phyloP scores from a whole-genome alignment of 768 basidiomycete genomes.

The Suillus sp. region DNA sequence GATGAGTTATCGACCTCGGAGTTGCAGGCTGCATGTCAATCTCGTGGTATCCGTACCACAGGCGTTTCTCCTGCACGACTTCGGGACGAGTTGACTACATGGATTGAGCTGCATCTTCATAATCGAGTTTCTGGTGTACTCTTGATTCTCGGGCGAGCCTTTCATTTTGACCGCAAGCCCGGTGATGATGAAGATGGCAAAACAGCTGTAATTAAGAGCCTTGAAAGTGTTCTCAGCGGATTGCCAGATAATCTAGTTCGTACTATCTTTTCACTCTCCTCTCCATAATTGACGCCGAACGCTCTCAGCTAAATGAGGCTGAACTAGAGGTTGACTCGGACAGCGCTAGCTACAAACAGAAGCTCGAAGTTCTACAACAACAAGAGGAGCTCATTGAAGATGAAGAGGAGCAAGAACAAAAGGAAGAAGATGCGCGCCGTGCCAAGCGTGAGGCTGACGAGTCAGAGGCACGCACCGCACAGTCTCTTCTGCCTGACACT shows the following conservation, averaged over 20 bases:
- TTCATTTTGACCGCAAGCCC: conserved; percentile 82
- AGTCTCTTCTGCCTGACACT: conserved; percentile 84
- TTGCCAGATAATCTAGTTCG: conserved; percentile 90
- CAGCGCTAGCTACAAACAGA: conserved; percentile 95
- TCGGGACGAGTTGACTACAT: conserved; percentile 86
- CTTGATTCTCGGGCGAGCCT: conserved; percentile 91
- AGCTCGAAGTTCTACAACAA: conserved; percentile 95
- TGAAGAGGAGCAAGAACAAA: conserved; percentile 96
- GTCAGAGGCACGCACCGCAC: conserved; percentile 74
- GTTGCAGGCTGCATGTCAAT: conserved; percentile 90
- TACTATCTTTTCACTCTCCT: background rate
- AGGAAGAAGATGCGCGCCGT: conserved; percentile 89
- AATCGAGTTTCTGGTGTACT: conserved; percentile 93
- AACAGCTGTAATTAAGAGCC: conserved; percentile 71
- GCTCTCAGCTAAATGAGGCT: conserved; percentile 87
- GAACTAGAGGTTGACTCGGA: conserved; percentile 96
- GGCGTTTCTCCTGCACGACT: conserved; percentile 87
- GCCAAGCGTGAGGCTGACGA: conserved; percentile 82
- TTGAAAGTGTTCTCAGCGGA: conserved; percentile 90
- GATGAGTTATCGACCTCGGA: conserved; percentile 90
- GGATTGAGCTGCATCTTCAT: conserved; percentile 91
- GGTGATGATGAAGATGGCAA: conserved; percentile 83
- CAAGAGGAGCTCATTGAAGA: conserved; percentile 99
- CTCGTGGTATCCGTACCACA: conserved; percentile 87
- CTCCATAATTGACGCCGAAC: conserved; percentile 12